Percentiles rank a stretch among this genome's conserved stretches.
These are phyloP conservation scores for Linum trigynum DNA, from an alignment of 345 rosid genomes.

Conservation along the genomic window DNA sequence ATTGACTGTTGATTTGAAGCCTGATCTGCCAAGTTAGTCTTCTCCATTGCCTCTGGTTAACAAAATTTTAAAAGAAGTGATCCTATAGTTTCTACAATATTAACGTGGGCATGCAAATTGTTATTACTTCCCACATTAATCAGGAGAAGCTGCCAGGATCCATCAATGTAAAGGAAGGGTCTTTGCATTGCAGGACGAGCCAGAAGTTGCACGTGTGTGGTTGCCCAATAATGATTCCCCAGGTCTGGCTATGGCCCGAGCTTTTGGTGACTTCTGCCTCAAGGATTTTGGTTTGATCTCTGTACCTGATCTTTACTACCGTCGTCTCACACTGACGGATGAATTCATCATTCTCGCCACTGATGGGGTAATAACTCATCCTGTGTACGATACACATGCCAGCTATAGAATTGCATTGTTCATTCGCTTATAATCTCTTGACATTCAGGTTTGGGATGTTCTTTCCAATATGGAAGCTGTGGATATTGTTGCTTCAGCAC, in stretches of 20 bases:
- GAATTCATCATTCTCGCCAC: conserved; percentile 80
- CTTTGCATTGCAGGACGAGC: conserved; percentile 94
- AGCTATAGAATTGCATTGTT: neutral
- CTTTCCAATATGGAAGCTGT: conserved; percentile 88
- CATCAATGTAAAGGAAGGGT: conserved; percentile 90
- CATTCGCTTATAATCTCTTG: neutral
- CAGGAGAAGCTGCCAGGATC: conserved; percentile 92
- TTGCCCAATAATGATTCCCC: conserved; percentile 91
- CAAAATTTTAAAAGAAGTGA: neutral
- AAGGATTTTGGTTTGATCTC: conserved; percentile 94
- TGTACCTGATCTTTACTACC: conserved; percentile 67
- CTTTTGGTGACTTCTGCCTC: conserved; percentile 95
- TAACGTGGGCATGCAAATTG: neutral
- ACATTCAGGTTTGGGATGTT: conserved; percentile 80
- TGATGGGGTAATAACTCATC: conserved; percentile 58
- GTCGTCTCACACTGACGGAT: conserved; percentile 51
- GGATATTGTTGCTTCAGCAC: conserved; percentile 79
- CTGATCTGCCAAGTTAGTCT: conserved; percentile 76
- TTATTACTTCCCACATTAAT: conserved; percentile 4
- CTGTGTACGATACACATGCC: no score
- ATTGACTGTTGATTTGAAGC: conserved; percentile 89
- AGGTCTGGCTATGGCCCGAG: conserved; percentile 97
- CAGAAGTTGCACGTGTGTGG: conserved; percentile 98
- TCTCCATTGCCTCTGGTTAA: conserved; percentile 19
- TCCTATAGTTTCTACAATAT: neutral